Conservation (phyloP, 768 basidiomycete genomes). For the Tulasnella sp. region DNA sequence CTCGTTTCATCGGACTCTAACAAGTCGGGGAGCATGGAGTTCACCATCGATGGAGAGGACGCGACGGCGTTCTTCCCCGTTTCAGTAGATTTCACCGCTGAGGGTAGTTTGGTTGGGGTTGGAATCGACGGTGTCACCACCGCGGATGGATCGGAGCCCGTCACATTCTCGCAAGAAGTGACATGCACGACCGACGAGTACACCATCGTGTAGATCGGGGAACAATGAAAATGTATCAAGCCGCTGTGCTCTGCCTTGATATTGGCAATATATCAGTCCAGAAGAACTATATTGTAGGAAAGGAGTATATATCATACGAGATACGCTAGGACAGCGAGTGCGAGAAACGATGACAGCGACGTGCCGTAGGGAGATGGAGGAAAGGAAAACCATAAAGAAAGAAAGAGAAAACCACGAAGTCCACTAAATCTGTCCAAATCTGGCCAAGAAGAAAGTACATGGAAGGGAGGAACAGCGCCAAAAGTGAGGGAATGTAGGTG, state of each 20-base stretch:
- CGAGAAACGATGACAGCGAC: not conserved
- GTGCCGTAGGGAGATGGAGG: not conserved
- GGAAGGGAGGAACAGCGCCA: not conserved
- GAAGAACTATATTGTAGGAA: not conserved
- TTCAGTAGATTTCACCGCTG: slow-evolving; percentile 66
- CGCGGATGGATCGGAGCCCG: slow-evolving; percentile 43
- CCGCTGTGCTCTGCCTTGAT: not conserved
- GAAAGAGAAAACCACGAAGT: not conserved
- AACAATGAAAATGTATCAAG: not conserved
- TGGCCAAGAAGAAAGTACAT: not conserved
- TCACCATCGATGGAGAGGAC: slow-evolving; percentile 80
- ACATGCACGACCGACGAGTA: slow-evolving; percentile 45
- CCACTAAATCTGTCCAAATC: not conserved
- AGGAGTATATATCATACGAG: not conserved
- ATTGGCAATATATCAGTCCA: not conserved
- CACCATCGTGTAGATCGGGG: slow-evolving; percentile 34
- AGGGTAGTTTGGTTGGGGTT: slow-evolving; percentile 75
- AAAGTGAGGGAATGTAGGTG: not conserved
- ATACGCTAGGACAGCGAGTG: not conserved
- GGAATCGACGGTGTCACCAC: slow-evolving; percentile 52
- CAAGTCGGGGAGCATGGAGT: slow-evolving; percentile 81
- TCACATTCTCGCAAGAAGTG: slow-evolving; percentile 47
- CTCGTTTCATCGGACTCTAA: slow-evolving; percentile 53
- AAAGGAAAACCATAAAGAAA: not conserved
- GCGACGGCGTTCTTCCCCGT: slow-evolving; percentile 87